Base-by-base conservation (phyloP, 148 eudicot genomes). In the Rhododendron ferrugineum region DNA sequence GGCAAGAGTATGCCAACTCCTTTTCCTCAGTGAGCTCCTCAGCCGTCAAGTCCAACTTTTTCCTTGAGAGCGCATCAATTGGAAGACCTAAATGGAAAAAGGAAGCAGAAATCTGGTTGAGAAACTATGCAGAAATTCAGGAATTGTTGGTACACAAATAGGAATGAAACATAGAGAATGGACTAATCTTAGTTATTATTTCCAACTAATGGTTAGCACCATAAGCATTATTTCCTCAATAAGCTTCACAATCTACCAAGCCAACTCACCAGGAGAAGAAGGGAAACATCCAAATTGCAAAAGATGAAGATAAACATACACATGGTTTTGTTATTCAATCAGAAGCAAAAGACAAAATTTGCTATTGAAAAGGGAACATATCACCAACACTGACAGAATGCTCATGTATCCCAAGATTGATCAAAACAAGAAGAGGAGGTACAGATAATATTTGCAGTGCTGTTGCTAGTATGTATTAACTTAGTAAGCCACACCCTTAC, bases 11-110 rank as follows among this genome's bases (percentile, higher is more conserved):
- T 26, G 99, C 99, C 90, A 96, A 83, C 44, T 90, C 82, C 92
- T 95, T 96, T 85, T 96, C 99, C 95, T 96, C 99, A 2, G 90
- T 88, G 6, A 96, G 98, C 89, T 96, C 99, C 49, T 91, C 91
- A 54, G 92, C 99, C 6, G 99, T 96, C 84, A 90, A 91, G 87
- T 96, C 99, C 97, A 96, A 87, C 78, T 96, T 96, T 93, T 94
- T 90, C 93, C 99, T 94, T 13, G 98, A 96, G 28, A 86, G 23
- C 78, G 91, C 98, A 22, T 96, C 99, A 83, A 96, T 96, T 84
- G 94, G 89, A 86, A 96, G 98, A 32, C 96, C 99, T 96, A 73
- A 18, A 49, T 72, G 9, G n/a, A 36, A 80, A 40, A 49, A 72
- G 22, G 22, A 62, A 72, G 84, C 36, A 62, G 46, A 82, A 78